Percentiles rank a stretch among this genome's conserved stretches.
Conservation (phyloP, 257 asterid genomes). For the Fraxinus pennsylvanica region DNA sequence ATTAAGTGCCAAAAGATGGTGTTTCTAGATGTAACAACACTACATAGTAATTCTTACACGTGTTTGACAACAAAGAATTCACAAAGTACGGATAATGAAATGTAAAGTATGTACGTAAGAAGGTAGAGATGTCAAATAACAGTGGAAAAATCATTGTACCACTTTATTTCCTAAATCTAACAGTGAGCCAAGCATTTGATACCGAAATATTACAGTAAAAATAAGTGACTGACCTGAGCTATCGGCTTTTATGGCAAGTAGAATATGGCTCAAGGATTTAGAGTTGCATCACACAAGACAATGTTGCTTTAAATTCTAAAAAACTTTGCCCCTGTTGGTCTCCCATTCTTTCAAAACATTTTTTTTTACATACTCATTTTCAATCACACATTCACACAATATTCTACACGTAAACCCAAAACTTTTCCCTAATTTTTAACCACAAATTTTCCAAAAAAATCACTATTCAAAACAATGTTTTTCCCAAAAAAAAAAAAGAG, state of each 20-base stretch:
- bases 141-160: no score
- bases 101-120: neutral
- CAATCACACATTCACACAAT: no score
- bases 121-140: neutral
- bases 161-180: neutral
- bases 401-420: no score
- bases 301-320: neutral
- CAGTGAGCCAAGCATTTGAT: neutral
- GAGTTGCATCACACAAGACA: neutral
- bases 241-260: no score
- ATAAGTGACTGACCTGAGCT: neutral
- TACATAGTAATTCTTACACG: neutral
- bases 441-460: no score
- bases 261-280: neutral
- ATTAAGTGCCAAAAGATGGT: neutral
- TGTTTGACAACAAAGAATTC: neutral
- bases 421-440: no score
- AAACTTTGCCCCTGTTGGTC: no score
- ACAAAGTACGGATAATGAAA: neutral
- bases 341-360: no score
- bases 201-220: neutral
- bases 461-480: no score
- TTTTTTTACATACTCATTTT: no score
- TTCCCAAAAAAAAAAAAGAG: no score
- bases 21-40: neutral